These are phyloP conservation scores for Fonsecaea erecta DNA, from an alignment of 2,329 filamentous ascomycete genomes.

Conservation along the genomic window DNA sequence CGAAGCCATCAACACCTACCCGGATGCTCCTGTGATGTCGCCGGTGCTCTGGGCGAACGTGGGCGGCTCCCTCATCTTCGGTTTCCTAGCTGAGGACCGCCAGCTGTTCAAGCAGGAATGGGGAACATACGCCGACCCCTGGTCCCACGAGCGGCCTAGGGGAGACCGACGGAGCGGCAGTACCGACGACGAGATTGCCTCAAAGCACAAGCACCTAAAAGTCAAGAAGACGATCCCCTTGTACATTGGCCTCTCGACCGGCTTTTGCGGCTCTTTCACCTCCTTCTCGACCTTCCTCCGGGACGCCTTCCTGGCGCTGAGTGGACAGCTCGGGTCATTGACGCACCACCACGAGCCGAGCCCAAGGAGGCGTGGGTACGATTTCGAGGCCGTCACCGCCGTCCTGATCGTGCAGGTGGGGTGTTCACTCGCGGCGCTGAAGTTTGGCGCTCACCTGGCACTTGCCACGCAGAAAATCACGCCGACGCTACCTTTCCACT, in stretches of 20 bases:
- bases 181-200: neutral
- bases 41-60: slow-evolving; percentile 83
- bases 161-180: neutral
- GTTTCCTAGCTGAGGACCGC: slow-evolving; percentile 76
- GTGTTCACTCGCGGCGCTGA: slow-evolving; percentile 68
- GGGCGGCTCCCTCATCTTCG: slow-evolving; percentile 75
- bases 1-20: slow-evolving; percentile 75
- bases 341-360: neutral
- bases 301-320: slow-evolving; percentile 74
- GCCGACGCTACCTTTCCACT: slow-evolving; percentile 61
- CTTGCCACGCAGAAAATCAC: slow-evolving; percentile 59
- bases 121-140: slow-evolving; percentile 30
- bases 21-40: slow-evolving; percentile 72
- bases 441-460: slow-evolving; percentile 73
- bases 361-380: slow-evolving; percentile 60
- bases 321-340: slow-evolving; percentile 62
- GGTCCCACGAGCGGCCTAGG: slow-evolving; percentile 42
- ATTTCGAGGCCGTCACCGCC: slow-evolving; percentile 74
- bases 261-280: slow-evolving; percentile 83
- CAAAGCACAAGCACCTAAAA: neutral
- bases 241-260: slow-evolving; percentile 80
- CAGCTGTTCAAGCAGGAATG: slow-evolving; percentile 62
- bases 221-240: slow-evolving; percentile 80
- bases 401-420: slow-evolving; percentile 70
- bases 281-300: slow-evolving; percentile 82